Conservation (phyloP, 1,139 yeast genomes). For the Pichia sp. region DNA sequence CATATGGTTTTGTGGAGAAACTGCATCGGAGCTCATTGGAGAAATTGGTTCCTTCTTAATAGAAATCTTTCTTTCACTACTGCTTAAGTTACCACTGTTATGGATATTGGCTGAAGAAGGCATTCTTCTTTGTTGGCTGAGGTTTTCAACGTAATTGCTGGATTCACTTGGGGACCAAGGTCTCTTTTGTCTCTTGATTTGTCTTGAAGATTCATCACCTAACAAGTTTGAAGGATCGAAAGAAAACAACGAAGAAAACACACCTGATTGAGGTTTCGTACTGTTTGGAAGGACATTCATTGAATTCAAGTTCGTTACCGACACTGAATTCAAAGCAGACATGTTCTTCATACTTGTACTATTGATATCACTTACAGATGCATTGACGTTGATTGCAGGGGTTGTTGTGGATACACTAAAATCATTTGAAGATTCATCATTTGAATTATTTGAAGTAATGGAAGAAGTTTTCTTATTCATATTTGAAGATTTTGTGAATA, state of each 20-base stretch:
- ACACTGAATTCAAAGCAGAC: not conserved
- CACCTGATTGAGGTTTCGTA: conserved; percentile 9
- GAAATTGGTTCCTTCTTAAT: conserved; percentile 30
- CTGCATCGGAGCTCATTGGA: conserved; percentile 34
- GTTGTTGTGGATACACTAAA: conserved; percentile 28
- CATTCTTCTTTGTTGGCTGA: conserved; percentile 26
- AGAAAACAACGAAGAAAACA: conserved; percentile 17
- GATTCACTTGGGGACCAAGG: conserved; percentile 31
- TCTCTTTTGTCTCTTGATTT: conserved; percentile 40
- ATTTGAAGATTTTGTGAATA: conserved; percentile 1
- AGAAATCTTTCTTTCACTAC: not conserved
- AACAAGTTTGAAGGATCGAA: conserved; percentile 18
- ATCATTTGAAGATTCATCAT: conserved; percentile 61
- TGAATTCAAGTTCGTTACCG: conserved; percentile 7
- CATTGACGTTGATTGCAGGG: conserved; percentile 13
- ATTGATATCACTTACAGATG: not conserved
- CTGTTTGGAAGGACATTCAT: conserved; percentile 7
- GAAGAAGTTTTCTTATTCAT: conserved; percentile 2
- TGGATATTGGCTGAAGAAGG: not conserved
- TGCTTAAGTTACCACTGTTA: not conserved
- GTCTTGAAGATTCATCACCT: conserved; percentile 21
- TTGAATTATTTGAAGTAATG: conserved; percentile 35
- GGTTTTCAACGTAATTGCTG: conserved; percentile 28
- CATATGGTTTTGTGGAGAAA: conserved; percentile 31
- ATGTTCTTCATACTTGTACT: not conserved